Evolutionary conservation across 257 asterid species (phyloP), one percentile per base, ranked within the genome.

Genomic region (Datura wrightii): DNA sequence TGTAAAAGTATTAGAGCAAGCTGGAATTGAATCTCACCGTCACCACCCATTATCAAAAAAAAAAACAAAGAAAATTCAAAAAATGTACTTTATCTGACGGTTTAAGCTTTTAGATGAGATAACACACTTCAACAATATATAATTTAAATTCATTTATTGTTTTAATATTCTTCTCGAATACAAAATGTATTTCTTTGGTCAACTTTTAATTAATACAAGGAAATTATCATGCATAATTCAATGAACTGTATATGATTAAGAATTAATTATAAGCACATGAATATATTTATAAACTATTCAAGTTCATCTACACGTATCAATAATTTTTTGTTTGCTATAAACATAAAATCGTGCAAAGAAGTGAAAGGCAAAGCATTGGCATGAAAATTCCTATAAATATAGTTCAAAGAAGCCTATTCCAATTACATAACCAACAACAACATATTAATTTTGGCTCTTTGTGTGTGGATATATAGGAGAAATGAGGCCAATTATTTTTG

Each of bases 191-290:
- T 72, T 48, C 13, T 48, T 74, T 5, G 60, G 81, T 74, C 81
- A 74, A 74, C 18, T 60, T 13, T 14, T 74, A 24, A 50, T 74
- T 24, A 74, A 48, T 74, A 48, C 81, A 50, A 48, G 55, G 37
- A 24, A 74, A 48, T 37, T 37, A 19, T 13, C 60, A 50, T 72
- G 10, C 58, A 72, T 46, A 31, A 74, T 74, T 74, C 60, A 74
- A 74, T 74, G 81, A 48, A 74, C 11, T 19, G 48, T 46, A 44
- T 46, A 74, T 74, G 42, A 74, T 74, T 48, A 50, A 46, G 42
- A 24, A 24, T 24, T 24, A 24, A 24, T 39, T 39, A 24, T 24
- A 46, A 44, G 58, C 80, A 72, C 58, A 46, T 36, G 72, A 34
- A 14, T 36, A 10, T 24, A 24, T 24, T 24, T 24, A 24, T 71